Percentiles rank a stretch among this genome's conserved stretches.
Evolutionary conservation across 106 monocot genomes (phyloP).

Genomic region (Agapanthus africanus): DNA sequence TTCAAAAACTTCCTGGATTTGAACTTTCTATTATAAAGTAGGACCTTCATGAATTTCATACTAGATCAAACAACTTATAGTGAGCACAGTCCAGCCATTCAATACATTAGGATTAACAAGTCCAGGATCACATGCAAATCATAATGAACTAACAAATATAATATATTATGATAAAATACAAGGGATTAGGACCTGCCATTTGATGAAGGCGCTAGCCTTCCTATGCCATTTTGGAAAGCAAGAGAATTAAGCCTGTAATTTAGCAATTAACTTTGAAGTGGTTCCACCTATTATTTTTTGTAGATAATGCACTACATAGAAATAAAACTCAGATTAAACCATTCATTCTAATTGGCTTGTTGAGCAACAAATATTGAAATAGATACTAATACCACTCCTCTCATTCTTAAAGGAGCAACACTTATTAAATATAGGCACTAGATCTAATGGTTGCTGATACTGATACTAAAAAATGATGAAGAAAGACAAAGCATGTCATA

Average conservation of each 20-base stretch:
- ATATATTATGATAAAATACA: too few species aligned
- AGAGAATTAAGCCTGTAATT: neutral
- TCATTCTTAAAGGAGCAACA: neutral
- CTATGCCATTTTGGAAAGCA: neutral
- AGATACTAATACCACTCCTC: neutral
- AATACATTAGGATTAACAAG: too few species aligned
- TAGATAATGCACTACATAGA: neutral
- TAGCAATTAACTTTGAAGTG: neutral
- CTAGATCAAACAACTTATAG: too few species aligned
- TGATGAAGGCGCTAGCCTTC: neutral
- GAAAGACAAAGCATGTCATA: neutral
- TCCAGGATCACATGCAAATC: too few species aligned
- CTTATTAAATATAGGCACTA: neutral
- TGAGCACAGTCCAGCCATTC: too few species aligned
- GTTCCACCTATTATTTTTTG: neutral
- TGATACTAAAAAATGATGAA: neutral
- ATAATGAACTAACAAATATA: too few species aligned
- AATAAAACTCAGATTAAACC: neutral
- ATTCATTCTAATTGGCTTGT: neutral
- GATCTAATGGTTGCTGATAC: constrained; percentile 3
- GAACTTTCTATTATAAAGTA: too few species aligned
- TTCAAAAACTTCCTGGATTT: too few species aligned
- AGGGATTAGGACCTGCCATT: neutral
- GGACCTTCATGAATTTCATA: too few species aligned
- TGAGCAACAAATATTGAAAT: neutral